Base-by-base conservation (phyloP, 495 filamentous ascomycete genomes). In the Penicillium bialowiezense region DNA sequence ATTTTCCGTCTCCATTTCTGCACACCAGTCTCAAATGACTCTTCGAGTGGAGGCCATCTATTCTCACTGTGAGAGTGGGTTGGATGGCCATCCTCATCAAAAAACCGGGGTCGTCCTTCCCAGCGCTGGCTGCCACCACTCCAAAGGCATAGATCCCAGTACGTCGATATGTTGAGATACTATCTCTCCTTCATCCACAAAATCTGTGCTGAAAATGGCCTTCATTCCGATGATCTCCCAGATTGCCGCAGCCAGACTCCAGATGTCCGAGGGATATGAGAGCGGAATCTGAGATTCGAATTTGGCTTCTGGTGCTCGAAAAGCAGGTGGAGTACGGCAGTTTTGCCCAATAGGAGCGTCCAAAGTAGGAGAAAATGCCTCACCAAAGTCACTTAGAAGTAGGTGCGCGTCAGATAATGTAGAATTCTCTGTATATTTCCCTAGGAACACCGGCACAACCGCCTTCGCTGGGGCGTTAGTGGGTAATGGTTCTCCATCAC, bases 151-250 rank as follows among this genome's bases (percentile, higher is more conserved):
- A 26, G 50, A 45, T 12, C 69, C 67, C 2, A 68, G 56, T 9
- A 66, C 54, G 46, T 72, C 62, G 17, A 66, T 42, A 14, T 69
- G 55, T 36, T 67, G 56, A 14, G 52, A 43, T 1, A 54, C 28
- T 21, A 70, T 46, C 13, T 69, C 56, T 51, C 65, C 67, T 9
- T 39, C 58, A 21, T 38, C 12, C 1, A 50, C 50, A 34, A 45
- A 67, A 1, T 69, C 60, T 7, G 21, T 59, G 52, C 56, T 65
- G 31, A 70, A 67, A 12, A 68, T 59, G 0, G 67, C 36, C 41
- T 64, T 61, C 61, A 71, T 68, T 13, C 63, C 63, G 1, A 69
- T 28, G 32, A 74, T 70, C 32, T 71, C 68, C 66, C 65, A 71
- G 21, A 68, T 67, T 18, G 60, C 40, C 3, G 48, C 56, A 18